Evolutionary conservation across 2,329 filamentous ascomycete species (phyloP), one percentile per base, ranked within the genome.

Genomic region (Trematosphaeria pertusa): DNA sequence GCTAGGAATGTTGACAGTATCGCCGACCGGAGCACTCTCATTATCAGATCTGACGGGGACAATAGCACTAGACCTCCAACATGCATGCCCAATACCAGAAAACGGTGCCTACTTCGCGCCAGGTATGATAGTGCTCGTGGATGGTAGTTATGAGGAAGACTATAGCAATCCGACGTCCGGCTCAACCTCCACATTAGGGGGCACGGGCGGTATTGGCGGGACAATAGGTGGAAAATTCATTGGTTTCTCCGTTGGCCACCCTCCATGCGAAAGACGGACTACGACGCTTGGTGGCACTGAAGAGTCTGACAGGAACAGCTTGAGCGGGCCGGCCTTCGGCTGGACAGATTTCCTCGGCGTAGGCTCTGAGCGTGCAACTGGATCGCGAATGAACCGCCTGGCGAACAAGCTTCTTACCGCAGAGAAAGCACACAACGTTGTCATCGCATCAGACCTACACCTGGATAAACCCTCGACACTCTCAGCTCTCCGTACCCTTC

Each of bases 331-430:
- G 31, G 72, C 70, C 1, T 97, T 97, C 65, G 94, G 94, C 33
- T 99, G 94, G 92, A 91, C 96, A 42, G 94, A 97, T 70, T 99
- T 97, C 65, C 78, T 97, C 1, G 94, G 93, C 5, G 83, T 94
- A 1, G 93, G 93, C 26, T 96, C 91, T 62, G 91, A 96, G 70
- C 87, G 91, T 35, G 91, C 91, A 5, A 84, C 87, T 1, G 92
- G 93, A 0, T 72, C 82, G 1, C 87, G 88, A 46, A 97, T 97
- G 93, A 85, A 89, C 43, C 85, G 83, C 48, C 79, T 97, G 1
- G 88, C 96, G 65, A 78, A 84, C 26, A 83, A 85, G 37, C 76
- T 94, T 2, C 75, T 93, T 5, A 65, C 63, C 15, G 53, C 63
- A 7, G 56, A 61, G 4, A 54, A 53, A n/a, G 52, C 72, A 34